Conservation (phyloP, 352 stramenopile species). For the Globisporangium emineosum region DNA sequence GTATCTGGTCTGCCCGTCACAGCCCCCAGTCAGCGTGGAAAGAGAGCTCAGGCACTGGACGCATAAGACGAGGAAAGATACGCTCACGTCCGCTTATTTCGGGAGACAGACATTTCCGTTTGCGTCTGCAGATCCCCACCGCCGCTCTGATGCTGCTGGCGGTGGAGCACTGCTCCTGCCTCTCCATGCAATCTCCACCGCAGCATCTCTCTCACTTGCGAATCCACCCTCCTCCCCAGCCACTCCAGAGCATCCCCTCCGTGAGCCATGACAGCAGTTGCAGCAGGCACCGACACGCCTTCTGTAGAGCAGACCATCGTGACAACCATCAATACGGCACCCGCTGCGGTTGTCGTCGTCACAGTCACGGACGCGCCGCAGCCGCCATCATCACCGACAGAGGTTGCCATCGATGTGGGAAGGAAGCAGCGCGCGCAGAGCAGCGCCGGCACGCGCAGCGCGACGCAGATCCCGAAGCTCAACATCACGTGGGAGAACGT, state of each 20-base stretch:
- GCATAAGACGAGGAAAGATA: too few relatives aligned
- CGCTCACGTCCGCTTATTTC: too few relatives aligned
- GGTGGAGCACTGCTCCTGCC: not conserved
- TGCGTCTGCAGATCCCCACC: too few relatives aligned
- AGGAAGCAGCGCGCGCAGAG: conserved; percentile 20
- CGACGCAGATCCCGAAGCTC: conserved; percentile 25
- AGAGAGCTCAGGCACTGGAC: too few relatives aligned
- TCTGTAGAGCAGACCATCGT: not conserved
- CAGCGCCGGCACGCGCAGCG: conserved; percentile 31
- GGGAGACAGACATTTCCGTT: too few relatives aligned
- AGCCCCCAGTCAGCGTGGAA: too few relatives aligned
- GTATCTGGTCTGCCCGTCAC: too few relatives aligned
- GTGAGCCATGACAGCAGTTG: conserved; percentile 1
- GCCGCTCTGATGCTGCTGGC: not conserved
- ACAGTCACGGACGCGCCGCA: not conserved
- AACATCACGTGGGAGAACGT: conserved; percentile 32
- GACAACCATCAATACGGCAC: too few relatives aligned
- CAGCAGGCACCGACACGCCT: not conserved
- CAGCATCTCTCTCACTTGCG: not conserved
- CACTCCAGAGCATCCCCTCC: not conserved
- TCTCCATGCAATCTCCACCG: not conserved
- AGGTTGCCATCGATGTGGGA: conserved; percentile 15
- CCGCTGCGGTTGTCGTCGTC: not conserved
- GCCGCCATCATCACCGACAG: too few relatives aligned
- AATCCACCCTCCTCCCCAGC: not conserved